Evolutionary conservation across 1,284 basidiomycete species (phyloP).

Genomic region (Neolentinus lepideus): DNA sequence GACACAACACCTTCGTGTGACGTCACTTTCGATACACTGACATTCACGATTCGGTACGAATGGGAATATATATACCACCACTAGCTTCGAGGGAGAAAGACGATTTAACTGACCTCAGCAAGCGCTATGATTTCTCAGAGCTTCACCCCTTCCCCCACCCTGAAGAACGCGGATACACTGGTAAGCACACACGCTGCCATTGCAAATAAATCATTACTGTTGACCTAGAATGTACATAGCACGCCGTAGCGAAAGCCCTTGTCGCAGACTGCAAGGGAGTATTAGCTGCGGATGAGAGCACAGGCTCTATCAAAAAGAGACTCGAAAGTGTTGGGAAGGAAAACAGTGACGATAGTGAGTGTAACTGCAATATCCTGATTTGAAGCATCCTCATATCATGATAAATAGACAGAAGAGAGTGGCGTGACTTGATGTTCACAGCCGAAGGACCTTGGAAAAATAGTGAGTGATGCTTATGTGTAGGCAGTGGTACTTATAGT

Average conservation of each 20-base stretch:
- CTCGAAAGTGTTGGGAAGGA: conserved; percentile 2
- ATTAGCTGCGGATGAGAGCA: background rate
- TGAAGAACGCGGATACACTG: background rate
- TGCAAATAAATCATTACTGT: too few relatives aligned
- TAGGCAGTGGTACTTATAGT: background rate
- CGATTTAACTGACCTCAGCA: too few relatives aligned
- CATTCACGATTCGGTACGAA: too few relatives aligned
- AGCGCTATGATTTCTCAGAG: background rate
- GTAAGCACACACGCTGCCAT: background rate
- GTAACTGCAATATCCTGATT: background rate
- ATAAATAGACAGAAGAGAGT: background rate
- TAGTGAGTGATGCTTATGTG: background rate
- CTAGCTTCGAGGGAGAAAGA: too few relatives aligned
- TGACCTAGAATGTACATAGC: too few relatives aligned
- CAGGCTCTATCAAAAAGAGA: conserved; percentile 1
- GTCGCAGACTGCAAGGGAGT: background rate
- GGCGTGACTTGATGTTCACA: conserved; percentile 1
- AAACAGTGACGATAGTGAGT: conserved; percentile 1
- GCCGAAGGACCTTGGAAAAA: background rate
- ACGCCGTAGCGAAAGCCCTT: background rate
- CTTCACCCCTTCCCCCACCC: background rate
- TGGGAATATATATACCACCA: too few relatives aligned
- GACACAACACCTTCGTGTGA: too few relatives aligned
- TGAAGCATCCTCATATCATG: background rate
- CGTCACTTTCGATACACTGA: too few relatives aligned